Evolutionary conservation across 2,329 filamentous ascomycete genomes (phyloP).

Genomic region (Neofusicoccum umdonicola): DNA sequence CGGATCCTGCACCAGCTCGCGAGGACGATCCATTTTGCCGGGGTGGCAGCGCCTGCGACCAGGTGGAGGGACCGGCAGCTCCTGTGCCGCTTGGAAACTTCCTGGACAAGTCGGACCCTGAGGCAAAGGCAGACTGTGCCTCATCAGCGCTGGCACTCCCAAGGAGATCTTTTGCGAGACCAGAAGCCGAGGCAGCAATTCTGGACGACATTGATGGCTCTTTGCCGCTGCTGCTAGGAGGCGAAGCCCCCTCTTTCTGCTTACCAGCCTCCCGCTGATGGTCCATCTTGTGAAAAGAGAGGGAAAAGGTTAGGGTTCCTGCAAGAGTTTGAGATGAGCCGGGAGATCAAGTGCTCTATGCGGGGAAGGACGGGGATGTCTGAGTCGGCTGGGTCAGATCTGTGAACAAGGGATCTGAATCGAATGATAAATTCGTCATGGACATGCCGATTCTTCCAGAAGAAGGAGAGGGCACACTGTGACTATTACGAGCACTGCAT

Average conservation of each 20-base stretch:
- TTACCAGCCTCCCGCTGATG: neutral
- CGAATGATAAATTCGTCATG: slow-evolving; percentile 1
- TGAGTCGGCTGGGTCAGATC: neutral
- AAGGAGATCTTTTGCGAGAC: slow-evolving; percentile 19
- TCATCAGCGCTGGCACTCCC: slow-evolving; percentile 19
- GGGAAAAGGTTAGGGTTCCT: neutral
- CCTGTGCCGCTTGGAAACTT: slow-evolving; percentile 18
- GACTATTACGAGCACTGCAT: neutral
- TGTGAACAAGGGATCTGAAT: neutral
- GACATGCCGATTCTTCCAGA: neutral
- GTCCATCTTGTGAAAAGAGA: neutral
- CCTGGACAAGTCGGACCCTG: slow-evolving; percentile 13
- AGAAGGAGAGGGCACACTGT: neutral
- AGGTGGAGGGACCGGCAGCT: slow-evolving; percentile 6
- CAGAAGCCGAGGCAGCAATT: slow-evolving; percentile 21
- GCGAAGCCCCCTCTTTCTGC: neutral
- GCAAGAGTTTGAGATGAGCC: neutral
- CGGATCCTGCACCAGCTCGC: neutral
- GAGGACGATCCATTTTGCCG: slow-evolving; percentile 13
- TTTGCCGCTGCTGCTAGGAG: slow-evolving; percentile 17
- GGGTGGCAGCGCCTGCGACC: slow-evolving; percentile 19
- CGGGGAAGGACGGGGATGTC: slow-evolving; percentile 15
- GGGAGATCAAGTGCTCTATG: slow-evolving; percentile 1
- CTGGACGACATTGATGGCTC: slow-evolving; percentile 20
- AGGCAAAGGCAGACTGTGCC: slow-evolving; percentile 4